Conservation (phyloP, 768 basidiomycete genomes). For the Mycena albidolilacea region DNA sequence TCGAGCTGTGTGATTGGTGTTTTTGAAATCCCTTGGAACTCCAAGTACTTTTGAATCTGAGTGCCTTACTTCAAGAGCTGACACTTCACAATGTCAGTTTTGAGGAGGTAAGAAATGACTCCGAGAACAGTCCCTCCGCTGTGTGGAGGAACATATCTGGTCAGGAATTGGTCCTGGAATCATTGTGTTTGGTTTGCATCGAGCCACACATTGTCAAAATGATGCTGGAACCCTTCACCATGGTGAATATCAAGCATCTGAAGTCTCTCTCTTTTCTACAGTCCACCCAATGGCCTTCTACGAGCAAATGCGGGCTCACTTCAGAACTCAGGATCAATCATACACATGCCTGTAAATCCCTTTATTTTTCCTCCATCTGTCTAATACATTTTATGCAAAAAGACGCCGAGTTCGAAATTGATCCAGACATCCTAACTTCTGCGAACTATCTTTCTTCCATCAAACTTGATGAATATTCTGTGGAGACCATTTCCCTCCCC, state of each 20-base stretch:
- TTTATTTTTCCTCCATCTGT: neutral
- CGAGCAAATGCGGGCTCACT: constrained; percentile 8
- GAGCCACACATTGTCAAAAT: neutral
- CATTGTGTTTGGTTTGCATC: neutral
- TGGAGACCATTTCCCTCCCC: neutral
- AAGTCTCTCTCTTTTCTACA: neutral
- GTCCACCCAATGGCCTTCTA: constrained; percentile 2
- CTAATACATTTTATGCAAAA: neutral
- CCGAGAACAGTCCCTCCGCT: too few relatives aligned
- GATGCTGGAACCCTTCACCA: constrained; percentile 12
- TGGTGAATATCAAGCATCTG: constrained; percentile 13
- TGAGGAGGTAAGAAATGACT: neutral
- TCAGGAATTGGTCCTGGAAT: neutral
- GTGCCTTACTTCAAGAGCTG: neutral
- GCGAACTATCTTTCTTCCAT: neutral
- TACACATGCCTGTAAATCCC: neutral
- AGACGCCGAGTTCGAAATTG: neutral
- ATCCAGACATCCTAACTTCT: neutral
- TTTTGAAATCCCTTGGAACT: neutral
- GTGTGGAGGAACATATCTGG: too few relatives aligned
- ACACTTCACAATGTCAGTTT: neutral
- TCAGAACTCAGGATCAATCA: neutral
- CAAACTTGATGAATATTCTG: neutral
- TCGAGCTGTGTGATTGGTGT: neutral
- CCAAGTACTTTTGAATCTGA: neutral